Percentiles rank a stretch among this genome's conserved stretches.
Evolutionary conservation across 108 stramenopile genomes (phyloP).

Genomic region (Epithemia pelagica): DNA sequence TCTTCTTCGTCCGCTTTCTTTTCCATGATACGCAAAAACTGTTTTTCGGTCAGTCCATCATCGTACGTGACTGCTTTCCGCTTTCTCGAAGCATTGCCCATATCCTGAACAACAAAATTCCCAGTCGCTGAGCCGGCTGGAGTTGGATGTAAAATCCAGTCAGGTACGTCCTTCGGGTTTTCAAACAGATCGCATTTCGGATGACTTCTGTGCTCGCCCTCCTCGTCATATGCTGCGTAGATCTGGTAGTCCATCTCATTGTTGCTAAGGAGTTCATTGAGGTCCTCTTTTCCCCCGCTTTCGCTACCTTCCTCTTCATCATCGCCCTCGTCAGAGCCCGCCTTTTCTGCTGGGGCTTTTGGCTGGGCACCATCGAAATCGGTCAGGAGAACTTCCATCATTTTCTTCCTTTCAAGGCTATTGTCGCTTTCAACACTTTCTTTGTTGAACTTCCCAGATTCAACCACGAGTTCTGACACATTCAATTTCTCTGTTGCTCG

Average conservation of each 20-base stretch:
- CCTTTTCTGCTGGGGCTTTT: constrained; percentile 18
- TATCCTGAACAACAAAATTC: constrained; percentile 15
- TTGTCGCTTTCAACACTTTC: constrained; percentile 65
- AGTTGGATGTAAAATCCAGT: constrained; percentile 64
- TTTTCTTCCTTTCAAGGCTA: constrained; percentile 69
- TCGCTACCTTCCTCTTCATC: constrained; percentile 45
- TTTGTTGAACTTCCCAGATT: constrained; percentile 93
- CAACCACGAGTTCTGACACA: constrained; percentile 90
- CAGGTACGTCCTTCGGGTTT: constrained; percentile 58
- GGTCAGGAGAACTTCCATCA: constrained; percentile 82
- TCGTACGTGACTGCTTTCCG: constrained; percentile 80
- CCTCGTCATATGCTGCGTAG: constrained; percentile 73
- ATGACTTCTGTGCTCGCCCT: constrained; percentile 14
- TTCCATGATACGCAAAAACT: constrained; percentile 86
- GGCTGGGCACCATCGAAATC: constrained; percentile 61
- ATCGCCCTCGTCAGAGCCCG: constrained; percentile 46
- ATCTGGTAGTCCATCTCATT: constrained; percentile 84
- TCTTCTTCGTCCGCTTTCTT: constrained; percentile 46
- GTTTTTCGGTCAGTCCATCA: constrained; percentile 91
- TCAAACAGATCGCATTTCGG: constrained; percentile 30
- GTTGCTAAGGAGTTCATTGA: constrained; percentile 86
- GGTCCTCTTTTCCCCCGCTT: constrained; percentile 45
- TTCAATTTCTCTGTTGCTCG: constrained; percentile 91
- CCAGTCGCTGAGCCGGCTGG: constrained; percentile 23
- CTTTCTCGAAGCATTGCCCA: constrained; percentile 33